phyloP scores from a whole-genome alignment of 306 rosid species.

The Senna tora region DNA sequence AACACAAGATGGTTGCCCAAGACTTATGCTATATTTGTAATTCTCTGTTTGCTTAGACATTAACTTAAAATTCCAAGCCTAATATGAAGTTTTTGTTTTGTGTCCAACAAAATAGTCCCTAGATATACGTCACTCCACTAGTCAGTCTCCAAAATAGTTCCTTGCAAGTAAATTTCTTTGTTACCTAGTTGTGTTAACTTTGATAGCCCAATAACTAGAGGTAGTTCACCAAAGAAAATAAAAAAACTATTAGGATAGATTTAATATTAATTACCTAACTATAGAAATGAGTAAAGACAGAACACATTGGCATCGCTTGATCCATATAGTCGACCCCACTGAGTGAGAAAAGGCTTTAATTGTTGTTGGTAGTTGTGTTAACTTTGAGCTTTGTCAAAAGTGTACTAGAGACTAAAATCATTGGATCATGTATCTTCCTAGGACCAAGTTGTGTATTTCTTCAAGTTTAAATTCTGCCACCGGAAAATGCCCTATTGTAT shows the following conservation, averaged over 20 bases:
- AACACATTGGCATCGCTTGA: too few species aligned
- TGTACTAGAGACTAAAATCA: too few species aligned
- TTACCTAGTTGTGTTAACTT: not conserved
- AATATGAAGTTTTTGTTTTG: slow-evolving; percentile 8
- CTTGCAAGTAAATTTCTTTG: not conserved
- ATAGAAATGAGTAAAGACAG: too few species aligned
- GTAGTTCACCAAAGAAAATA: too few species aligned
- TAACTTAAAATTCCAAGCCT: not conserved
- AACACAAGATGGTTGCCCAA: slow-evolving; percentile 84
- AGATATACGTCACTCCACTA: not conserved
- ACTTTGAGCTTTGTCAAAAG: too few species aligned
- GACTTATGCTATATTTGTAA: slow-evolving; percentile 75
- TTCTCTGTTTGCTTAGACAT: slow-evolving; percentile 38
- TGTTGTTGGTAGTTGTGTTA: too few species aligned
- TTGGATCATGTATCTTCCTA: not conserved
- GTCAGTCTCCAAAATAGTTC: not conserved
- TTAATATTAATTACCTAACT: too few species aligned
- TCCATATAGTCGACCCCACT: too few species aligned
- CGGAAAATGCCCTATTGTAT: not conserved
- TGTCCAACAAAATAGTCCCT: not conserved
- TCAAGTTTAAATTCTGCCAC: slow-evolving; percentile 11
- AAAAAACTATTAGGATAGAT: too few species aligned
- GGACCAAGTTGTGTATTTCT: not conserved
- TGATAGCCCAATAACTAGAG: too few species aligned
- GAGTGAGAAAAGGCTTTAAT: too few species aligned